A percentile compares a stretch with the other conserved stretches of the same genome.
Evolutionary conservation across 2,329 filamentous ascomycete species (phyloP).

Genomic region (Polytolypa hystricis): DNA sequence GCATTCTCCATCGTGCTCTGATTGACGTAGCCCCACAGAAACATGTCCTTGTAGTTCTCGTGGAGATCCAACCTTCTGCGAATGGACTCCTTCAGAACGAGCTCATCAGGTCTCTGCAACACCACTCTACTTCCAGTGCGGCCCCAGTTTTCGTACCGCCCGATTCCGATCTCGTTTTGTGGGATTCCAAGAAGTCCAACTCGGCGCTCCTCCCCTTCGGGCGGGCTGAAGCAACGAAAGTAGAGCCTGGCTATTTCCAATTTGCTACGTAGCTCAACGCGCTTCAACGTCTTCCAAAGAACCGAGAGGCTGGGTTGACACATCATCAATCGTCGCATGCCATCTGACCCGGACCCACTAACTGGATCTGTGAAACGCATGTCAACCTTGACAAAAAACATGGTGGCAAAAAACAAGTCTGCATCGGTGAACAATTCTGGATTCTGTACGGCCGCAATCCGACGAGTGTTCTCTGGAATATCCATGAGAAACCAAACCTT

Average conservation of each 20-base stretch:
- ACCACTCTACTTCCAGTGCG: slow-evolving; percentile 26
- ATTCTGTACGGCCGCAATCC: slow-evolving; percentile 46
- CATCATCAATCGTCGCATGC: slow-evolving; percentile 48
- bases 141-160: slow-evolving; percentile 28
- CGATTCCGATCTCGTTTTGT: slow-evolving; percentile 40
- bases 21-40: slow-evolving; percentile 53
- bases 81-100: slow-evolving; percentile 47
- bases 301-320: slow-evolving; percentile 46
- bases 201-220: slow-evolving; percentile 16
- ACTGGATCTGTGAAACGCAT: slow-evolving; percentile 58
- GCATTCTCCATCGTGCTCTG: slow-evolving; percentile 41
- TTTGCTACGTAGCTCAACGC: slow-evolving; percentile 40
- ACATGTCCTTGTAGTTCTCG: slow-evolving; percentile 44
- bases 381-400: slow-evolving; percentile 61
- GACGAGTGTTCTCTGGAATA: slow-evolving; percentile 44
- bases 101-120: slow-evolving; percentile 47
- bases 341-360: slow-evolving; percentile 40
- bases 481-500: slow-evolving; percentile 69
- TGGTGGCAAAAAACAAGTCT: slow-evolving; percentile 51
- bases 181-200: slow-evolving; percentile 42
- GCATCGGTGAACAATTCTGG: slow-evolving; percentile 43
- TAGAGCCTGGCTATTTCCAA: slow-evolving; percentile 47
- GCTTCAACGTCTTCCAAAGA: slow-evolving; percentile 51
- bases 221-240: slow-evolving; percentile 45
- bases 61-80: slow-evolving; percentile 45